phyloP scores from a whole-genome alignment of 345 rosid genomes.

The Mangifera indica region DNA sequence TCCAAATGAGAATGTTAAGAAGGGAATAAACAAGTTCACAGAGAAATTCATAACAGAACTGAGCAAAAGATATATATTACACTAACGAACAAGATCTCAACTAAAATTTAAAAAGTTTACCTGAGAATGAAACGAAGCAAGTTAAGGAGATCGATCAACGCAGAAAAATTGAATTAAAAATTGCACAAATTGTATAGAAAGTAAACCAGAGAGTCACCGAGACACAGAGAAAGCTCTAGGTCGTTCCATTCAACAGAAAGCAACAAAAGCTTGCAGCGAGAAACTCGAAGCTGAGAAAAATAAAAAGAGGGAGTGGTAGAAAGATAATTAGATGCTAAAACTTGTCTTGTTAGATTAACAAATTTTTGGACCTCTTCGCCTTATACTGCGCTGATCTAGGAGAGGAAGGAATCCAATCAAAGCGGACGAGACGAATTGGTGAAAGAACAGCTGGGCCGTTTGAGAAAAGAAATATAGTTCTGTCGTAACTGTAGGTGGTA shows the following conservation, averaged over 20 bases:
- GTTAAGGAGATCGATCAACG: conserved; percentile 19
- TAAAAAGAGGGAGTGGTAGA: conserved; percentile 25
- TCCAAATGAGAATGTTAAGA: not conserved
- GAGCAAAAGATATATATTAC: not conserved
- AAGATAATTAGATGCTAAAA: conserved; percentile 22
- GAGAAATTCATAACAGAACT: not conserved
- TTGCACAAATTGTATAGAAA: conserved; percentile 32
- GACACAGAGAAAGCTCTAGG: conserved; percentile 35
- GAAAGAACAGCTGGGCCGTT: conserved; percentile 33
- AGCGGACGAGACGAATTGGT: conserved; percentile 25
- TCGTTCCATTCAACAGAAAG: conserved; percentile 62
- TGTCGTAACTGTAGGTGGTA: conserved; percentile 44
- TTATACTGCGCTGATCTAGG: conserved; percentile 20
- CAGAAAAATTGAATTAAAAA: conserved; percentile 15
- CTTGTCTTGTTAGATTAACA: not conserved
- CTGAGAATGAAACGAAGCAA: conserved; percentile 20
- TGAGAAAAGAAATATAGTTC: conserved; percentile 31
- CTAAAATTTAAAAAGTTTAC: conserved; percentile 15
- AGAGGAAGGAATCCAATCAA: conserved; percentile 27
- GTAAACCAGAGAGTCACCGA: conserved; percentile 20
- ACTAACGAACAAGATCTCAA: conserved; percentile 24
- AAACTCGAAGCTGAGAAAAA: conserved; percentile 21
- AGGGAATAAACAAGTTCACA: not conserved
- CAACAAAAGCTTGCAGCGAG: conserved; percentile 48
- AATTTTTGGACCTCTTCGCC: conserved; percentile 23